Evolutionary conservation across 805 yeast species (phyloP), one percentile per base, ranked within the genome.

Genomic region (Metschnikowia orientalis): DNA sequence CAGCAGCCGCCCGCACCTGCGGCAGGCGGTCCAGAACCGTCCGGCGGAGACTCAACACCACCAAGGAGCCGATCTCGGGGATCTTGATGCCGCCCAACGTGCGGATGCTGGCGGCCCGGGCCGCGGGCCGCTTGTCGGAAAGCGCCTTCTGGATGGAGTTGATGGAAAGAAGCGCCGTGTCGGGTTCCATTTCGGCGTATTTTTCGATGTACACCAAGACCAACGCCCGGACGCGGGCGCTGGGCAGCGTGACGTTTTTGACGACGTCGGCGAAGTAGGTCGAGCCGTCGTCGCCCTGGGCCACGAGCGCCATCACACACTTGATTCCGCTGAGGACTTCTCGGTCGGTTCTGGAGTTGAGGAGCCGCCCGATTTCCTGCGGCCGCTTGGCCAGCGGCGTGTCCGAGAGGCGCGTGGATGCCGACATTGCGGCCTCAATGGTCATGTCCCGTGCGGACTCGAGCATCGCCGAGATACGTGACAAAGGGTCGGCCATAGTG

Each of bases 81-180:
- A 90, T 84, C 28, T 78, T 71, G 37, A 92, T 80, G n/a, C 90
- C 89, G 2, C 92, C 77, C 48, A 92, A 69, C 9, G 88, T 79
- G 34, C 89, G 70, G 26, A 92, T 72, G 0, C 95, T 81, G 35
- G 85, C 63, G 2, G 89, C 73, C 42, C 97, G 66, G 11, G 71
- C 64, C 8, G 75, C 69, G 2, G 94, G 81, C 40, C 71, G 73
- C 44, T 77, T 76, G 47, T 87, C 95, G 7, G 71, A 65, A 18
- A 90, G 59, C 1, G 86, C 71, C 57, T 84, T 87, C 56, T 92
- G 98, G 30, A 92, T 83, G 1, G 97, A 84, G 56, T 92, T 92
- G 44, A 92, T 84, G 1, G 95, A 78, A 28, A 92, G 66, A 13
- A 92, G 69, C 2, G 97, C 92, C n/a, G 85, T 72, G 54, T 89